These are phyloP conservation scores for Xylariaceae sp. DNA, from an alignment of 2,329 filamentous ascomycete species.

Conservation along the genomic window DNA sequence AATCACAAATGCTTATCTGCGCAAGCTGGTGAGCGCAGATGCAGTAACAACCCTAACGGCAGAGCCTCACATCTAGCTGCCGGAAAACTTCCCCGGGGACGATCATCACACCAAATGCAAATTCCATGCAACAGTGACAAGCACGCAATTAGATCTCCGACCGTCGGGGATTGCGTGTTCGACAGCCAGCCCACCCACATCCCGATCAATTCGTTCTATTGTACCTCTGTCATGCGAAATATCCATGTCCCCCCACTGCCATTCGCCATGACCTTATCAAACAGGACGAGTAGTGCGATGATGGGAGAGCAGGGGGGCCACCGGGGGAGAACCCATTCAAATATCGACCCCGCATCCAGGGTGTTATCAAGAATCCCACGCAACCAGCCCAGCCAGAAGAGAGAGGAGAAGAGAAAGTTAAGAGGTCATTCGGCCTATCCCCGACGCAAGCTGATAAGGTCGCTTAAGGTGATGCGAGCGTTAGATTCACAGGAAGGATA, in stretches of 20 bases:
- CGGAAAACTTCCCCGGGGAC: slow-evolving; percentile 24
- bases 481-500: no score
- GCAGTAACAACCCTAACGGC: slow-evolving; percentile 7
- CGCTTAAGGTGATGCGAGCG: slow-evolving; percentile 5
- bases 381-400: no score
- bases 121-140: slow-evolving; percentile 11
- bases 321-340: background rate
- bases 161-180: slow-evolving; percentile 8
- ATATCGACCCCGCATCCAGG: slow-evolving; percentile 16
- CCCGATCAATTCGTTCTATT: slow-evolving; percentile 21
- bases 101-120: slow-evolving; percentile 16
- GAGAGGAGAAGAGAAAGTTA: slow-evolving; percentile 10
- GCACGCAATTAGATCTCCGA: slow-evolving; percentile 12
- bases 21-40: no score
- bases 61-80: slow-evolving; percentile 23
- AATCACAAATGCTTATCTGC: no score
- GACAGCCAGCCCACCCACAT: slow-evolving; percentile 12
- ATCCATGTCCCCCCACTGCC: slow-evolving; percentile 1
- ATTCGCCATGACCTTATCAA: no score
- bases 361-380: slow-evolving; percentile 14
- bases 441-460: background rate
- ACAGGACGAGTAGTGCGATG: no score
- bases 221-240: no score
- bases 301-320: no score
- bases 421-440: slow-evolving; percentile 8